Evolutionary conservation across 805 yeast species (phyloP).

Genomic region (Zygoascus tannicola): DNA sequence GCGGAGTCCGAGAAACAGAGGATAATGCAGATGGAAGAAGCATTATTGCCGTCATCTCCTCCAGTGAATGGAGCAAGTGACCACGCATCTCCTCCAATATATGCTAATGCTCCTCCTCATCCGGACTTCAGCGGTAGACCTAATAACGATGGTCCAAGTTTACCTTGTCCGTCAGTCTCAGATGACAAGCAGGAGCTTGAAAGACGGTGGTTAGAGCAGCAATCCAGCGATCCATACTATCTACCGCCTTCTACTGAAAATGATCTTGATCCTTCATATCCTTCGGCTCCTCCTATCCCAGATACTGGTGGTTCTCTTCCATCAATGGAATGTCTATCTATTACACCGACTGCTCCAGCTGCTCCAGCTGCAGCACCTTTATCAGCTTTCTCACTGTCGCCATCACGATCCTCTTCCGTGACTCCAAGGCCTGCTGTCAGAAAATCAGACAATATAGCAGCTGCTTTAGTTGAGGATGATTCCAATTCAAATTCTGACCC

Average conservation of each 20-base stretch:
- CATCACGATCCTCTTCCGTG: too few relatives aligned
- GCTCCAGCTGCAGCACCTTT: not conserved
- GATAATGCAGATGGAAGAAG: constrained; percentile 44
- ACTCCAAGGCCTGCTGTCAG: too few relatives aligned
- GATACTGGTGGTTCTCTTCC: constrained; percentile 1
- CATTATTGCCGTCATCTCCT: constrained; percentile 56
- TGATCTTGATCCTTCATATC: not conserved
- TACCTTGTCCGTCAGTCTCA: constrained; percentile 6
- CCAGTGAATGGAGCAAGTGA: not conserved
- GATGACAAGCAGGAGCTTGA: constrained; percentile 31
- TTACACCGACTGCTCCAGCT: constrained; percentile 3
- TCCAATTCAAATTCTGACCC: too few relatives aligned
- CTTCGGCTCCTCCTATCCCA: constrained; percentile 1
- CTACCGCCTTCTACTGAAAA: not conserved
- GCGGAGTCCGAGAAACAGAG: constrained; percentile 46
- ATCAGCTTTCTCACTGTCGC: too few relatives aligned
- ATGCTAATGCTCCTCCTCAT: constrained; percentile 4
- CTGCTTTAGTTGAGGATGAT: too few relatives aligned
- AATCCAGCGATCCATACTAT: constrained; percentile 34
- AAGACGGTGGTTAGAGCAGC: constrained; percentile 28
- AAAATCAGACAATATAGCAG: too few relatives aligned
- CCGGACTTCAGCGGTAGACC: not conserved
- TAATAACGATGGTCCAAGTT: not conserved
- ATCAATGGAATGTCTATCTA: not conserved
- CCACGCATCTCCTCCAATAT: not conserved